Percentiles rank a stretch among this genome's conserved stretches.
phyloP scores from a whole-genome alignment of 1,139 yeast species.

The Yamadazyma mexicana region DNA sequence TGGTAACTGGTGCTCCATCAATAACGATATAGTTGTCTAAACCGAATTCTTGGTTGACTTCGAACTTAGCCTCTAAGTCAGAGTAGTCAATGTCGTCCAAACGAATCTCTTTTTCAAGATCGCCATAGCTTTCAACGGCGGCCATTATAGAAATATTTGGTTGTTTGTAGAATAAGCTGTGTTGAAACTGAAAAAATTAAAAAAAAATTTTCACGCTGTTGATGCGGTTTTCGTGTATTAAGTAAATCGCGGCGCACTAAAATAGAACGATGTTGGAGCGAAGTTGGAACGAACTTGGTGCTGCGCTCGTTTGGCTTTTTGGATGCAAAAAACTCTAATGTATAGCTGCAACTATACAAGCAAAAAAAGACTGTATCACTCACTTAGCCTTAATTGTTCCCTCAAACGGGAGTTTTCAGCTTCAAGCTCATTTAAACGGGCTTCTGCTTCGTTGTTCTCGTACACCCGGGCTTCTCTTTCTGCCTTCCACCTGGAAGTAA shows the following conservation, averaged over 20 bases:
- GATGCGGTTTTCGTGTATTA: not conserved
- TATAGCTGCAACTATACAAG: too few relatives aligned
- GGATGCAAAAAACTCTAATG: too few relatives aligned
- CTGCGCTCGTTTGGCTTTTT: too few relatives aligned
- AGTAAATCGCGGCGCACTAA: too few relatives aligned
- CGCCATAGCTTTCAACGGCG: constrained; percentile 18
- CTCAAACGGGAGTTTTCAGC: constrained; percentile 49
- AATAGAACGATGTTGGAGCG: too few relatives aligned
- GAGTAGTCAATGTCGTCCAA: constrained; percentile 76
- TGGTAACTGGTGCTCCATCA: constrained; percentile 96
- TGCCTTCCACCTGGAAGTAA: constrained; percentile 64
- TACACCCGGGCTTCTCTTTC: constrained; percentile 69
- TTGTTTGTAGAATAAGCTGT: not conserved
- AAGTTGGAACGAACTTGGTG: too few relatives aligned
- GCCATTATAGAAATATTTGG: constrained; percentile 17
- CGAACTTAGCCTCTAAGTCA: constrained; percentile 79
- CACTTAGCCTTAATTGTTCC: constrained; percentile 15
- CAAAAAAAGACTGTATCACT: too few relatives aligned
- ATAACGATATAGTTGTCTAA: constrained; percentile 82
- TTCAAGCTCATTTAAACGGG: constrained; percentile 54
- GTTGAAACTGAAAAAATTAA: not conserved
- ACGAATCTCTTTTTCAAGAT: constrained; percentile 49
- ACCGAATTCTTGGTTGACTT: constrained; percentile 58
- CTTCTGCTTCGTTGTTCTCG: constrained; percentile 56
- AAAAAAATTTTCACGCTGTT: not conserved